Percentiles rank a stretch among this genome's conserved stretches.
Conservation (phyloP, 768 basidiomycete genomes). For the Ephemerocybe angulata region DNA sequence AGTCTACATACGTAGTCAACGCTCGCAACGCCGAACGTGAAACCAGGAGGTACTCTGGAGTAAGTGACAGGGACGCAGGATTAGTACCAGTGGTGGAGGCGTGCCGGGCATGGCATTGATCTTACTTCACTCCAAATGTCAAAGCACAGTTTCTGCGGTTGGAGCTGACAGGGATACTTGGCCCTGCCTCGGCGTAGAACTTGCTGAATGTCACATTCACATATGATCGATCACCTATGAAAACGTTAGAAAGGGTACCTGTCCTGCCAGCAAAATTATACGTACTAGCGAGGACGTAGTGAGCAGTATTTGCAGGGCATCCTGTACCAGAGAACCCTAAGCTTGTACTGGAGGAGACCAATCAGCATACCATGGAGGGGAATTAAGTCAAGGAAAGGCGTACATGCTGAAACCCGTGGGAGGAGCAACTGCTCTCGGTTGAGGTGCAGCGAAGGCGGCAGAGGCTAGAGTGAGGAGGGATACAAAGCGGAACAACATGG, state of each 20-base stretch:
- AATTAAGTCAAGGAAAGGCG: too few species aligned
- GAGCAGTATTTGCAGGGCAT: slow-evolving; percentile 16
- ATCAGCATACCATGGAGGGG: too few species aligned
- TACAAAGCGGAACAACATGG: slow-evolving; percentile 4
- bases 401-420: slow-evolving; percentile 14
- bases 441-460: background rate
- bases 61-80: background rate
- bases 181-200: slow-evolving; percentile 12
- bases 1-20: slow-evolving; percentile 19
- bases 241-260: background rate
- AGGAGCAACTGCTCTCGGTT: background rate
- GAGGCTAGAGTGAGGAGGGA: background rate
- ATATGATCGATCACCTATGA: background rate
- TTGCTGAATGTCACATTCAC: slow-evolving; percentile 9
- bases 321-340: slow-evolving; percentile 17
- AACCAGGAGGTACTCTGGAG: slow-evolving; percentile 9
- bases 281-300: slow-evolving; percentile 13
- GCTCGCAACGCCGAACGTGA: slow-evolving; percentile 23
- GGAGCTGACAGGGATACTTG: slow-evolving; percentile 7
- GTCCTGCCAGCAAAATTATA: background rate
- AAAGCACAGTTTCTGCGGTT: slow-evolving; percentile 12
- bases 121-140: slow-evolving; percentile 14
- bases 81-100: background rate
- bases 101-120: background rate
- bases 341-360: slow-evolving; percentile 15